phyloP scores from a whole-genome alignment of 768 basidiomycete genomes.

The Boletus speciosus region DNA sequence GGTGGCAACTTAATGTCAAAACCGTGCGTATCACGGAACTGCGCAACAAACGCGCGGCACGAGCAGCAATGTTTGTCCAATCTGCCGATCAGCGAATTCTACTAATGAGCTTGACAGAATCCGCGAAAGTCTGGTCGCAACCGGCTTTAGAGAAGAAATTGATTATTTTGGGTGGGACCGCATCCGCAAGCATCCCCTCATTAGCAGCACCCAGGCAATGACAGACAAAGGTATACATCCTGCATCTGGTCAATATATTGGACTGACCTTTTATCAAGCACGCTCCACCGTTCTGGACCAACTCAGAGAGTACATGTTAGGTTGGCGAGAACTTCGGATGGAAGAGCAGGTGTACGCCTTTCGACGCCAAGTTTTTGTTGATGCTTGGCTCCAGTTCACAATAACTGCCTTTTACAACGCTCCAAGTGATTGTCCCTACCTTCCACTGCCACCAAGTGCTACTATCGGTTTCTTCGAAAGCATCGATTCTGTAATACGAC shows the following conservation, averaged over 20 bases:
- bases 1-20: slow-evolving; percentile 23
- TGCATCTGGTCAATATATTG: neutral
- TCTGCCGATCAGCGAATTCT: neutral
- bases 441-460: slow-evolving; percentile 28
- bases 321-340: slow-evolving; percentile 30
- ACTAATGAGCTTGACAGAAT: slow-evolving; percentile 19
- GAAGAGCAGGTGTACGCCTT: slow-evolving; percentile 27
- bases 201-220: slow-evolving; percentile 23
- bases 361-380: slow-evolving; percentile 26
- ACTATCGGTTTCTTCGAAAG: slow-evolving; percentile 21
- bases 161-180: slow-evolving; percentile 32
- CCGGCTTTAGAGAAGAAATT: slow-evolving; percentile 27
- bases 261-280: slow-evolving; percentile 17
- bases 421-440: slow-evolving; percentile 14
- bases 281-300: slow-evolving; percentile 15
- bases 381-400: slow-evolving; percentile 26
- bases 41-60: slow-evolving; percentile 22
- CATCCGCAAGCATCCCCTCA: slow-evolving; percentile 27
- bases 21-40: slow-evolving; percentile 17
- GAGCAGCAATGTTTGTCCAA: slow-evolving; percentile 26
- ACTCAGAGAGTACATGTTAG: slow-evolving; percentile 25
- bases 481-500: slow-evolving; percentile 27
- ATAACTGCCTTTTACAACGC: slow-evolving; percentile 10
- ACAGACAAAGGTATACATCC: slow-evolving; percentile 19
- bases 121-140: slow-evolving; percentile 11